A percentile compares a stretch with the other conserved stretches of the same genome.
Evolutionary conservation across 345 rosid species (phyloP).

Genomic region (Aegle marmelos): DNA sequence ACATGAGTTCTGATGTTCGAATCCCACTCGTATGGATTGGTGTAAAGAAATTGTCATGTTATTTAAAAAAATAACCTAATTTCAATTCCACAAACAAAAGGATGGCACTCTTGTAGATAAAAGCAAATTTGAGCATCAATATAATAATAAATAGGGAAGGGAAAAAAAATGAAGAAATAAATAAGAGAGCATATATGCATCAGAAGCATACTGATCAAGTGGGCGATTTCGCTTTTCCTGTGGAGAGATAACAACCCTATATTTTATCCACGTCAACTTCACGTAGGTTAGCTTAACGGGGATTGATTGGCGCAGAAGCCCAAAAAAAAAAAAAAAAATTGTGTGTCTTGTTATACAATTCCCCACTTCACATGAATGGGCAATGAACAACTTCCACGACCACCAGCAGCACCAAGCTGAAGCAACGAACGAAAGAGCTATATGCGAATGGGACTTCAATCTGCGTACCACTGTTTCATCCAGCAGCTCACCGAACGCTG

Average conservation of each 20-base stretch:
- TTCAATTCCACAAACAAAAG: too few relatives aligned
- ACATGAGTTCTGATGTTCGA: too few relatives aligned
- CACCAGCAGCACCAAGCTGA: neutral
- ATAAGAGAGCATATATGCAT: too few relatives aligned
- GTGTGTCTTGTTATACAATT: slow-evolving; percentile 10
- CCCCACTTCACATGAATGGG: slow-evolving; percentile 49
- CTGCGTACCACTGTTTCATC: slow-evolving; percentile 55
- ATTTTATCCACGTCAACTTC: slow-evolving; percentile 23
- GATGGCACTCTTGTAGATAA: slow-evolving; percentile 3
- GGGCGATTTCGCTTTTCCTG: too few relatives aligned
- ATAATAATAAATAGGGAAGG: too few relatives aligned
- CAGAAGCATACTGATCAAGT: too few relatives aligned
- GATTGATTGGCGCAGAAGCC: slow-evolving; percentile 41
- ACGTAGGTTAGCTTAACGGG: slow-evolving; percentile 23
- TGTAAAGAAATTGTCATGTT: too few relatives aligned
- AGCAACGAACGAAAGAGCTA: slow-evolving; percentile 18
- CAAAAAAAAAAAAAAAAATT: neutral
- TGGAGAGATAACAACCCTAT: neutral
- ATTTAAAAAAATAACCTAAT: too few relatives aligned
- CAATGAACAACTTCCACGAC: slow-evolving; percentile 36
- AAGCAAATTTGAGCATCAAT: neutral
- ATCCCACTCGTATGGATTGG: too few relatives aligned
- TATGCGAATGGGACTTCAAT: slow-evolving; percentile 69
- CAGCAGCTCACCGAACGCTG: slow-evolving; percentile 21
- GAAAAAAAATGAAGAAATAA: too few relatives aligned